phyloP scores from a whole-genome alignment of 1,139 yeast species.

The Yamadazyma mexicana region DNA sequence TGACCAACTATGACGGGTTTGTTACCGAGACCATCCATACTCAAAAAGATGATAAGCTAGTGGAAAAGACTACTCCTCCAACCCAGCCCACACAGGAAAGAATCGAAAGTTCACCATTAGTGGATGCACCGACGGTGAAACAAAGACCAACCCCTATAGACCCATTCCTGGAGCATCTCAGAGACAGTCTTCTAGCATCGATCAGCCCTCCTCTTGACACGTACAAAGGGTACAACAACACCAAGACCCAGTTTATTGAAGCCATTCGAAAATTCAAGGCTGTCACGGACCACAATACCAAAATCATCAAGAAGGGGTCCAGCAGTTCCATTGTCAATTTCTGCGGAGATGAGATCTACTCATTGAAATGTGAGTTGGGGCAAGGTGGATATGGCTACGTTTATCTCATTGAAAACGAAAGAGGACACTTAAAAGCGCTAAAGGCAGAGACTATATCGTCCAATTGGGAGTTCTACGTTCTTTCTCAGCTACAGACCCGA shows the following conservation, averaged over 20 bases:
- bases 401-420: constrained; percentile 67
- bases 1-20: constrained; percentile 48
- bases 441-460: constrained; percentile 73
- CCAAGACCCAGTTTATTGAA: constrained; percentile 15
- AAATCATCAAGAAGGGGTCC: constrained; percentile 36
- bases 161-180: constrained; percentile 29
- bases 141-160: constrained; percentile 18
- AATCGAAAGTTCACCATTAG: constrained; percentile 46
- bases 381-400: constrained; percentile 82
- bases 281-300: constrained; percentile 35
- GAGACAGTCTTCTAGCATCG: constrained; percentile 23
- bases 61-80: constrained; percentile 4
- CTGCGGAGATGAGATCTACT: constrained; percentile 52
- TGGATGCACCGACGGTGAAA: constrained; percentile 26
- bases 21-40: constrained; percentile 50
- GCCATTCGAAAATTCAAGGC: constrained; percentile 33
- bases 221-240: constrained; percentile 29
- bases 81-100: constrained; percentile 10
- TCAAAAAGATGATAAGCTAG: constrained; percentile 3
- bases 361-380: constrained; percentile 65
- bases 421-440: constrained; percentile 62
- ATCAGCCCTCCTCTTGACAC: constrained; percentile 26
- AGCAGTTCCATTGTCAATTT: constrained; percentile 44
- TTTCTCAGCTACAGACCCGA: constrained; percentile 53
- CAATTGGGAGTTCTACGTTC: constrained; percentile 81